A percentile compares a stretch with the other conserved stretches of the same genome.
phyloP scores from a whole-genome alignment of 2,329 filamentous ascomycete genomes.

The Microdochium trichocladiopsis region DNA sequence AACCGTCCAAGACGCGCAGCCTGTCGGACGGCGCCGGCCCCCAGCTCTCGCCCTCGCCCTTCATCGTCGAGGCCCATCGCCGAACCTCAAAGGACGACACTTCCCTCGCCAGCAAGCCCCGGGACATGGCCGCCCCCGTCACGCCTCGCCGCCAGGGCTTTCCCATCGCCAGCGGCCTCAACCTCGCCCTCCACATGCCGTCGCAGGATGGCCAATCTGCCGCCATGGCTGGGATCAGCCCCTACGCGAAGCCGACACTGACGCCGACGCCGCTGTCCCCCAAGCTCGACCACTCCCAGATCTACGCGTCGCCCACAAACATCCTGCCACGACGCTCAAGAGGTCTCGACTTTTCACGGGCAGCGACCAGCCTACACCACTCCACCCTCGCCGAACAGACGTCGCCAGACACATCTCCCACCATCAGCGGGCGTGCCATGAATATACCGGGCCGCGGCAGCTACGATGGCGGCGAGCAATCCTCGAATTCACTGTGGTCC shows the following conservation, averaged over 20 bases:
- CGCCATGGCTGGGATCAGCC: slow-evolving; percentile 19
- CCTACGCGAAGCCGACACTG: slow-evolving; percentile 21
- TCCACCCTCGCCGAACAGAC: slow-evolving; percentile 85
- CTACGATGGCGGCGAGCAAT: slow-evolving; percentile 50
- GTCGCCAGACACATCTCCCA: slow-evolving; percentile 86
- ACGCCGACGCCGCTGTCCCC: slow-evolving; percentile 71
- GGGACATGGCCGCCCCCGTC: slow-evolving; percentile 36
- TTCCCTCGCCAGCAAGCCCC: slow-evolving; percentile 25
- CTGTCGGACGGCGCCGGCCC: slow-evolving; percentile 57
- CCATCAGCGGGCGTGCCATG: slow-evolving; percentile 61
- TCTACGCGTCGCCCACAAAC: slow-evolving; percentile 80
- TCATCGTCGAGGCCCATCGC: slow-evolving; percentile 45
- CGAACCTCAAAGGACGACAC: slow-evolving; percentile 62
- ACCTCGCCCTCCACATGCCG: slow-evolving; percentile 66
- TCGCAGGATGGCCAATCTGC: slow-evolving; percentile 36
- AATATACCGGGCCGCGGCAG: slow-evolving; percentile 49
- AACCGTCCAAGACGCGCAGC: slow-evolving; percentile 46
- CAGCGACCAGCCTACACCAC: slow-evolving; percentile 90
- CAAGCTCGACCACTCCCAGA: slow-evolving; percentile 76
- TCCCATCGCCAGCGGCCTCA: slow-evolving; percentile 37
- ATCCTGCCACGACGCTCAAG: slow-evolving; percentile 83
- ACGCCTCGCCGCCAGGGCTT: slow-evolving; percentile 68
- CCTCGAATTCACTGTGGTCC: slow-evolving; percentile 65
- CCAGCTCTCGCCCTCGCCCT: slow-evolving; percentile 52
- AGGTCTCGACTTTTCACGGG: slow-evolving; percentile 87